Base-by-base conservation (phyloP, 2,329 filamentous ascomycete species). In the Clonostachys sp. region DNA sequence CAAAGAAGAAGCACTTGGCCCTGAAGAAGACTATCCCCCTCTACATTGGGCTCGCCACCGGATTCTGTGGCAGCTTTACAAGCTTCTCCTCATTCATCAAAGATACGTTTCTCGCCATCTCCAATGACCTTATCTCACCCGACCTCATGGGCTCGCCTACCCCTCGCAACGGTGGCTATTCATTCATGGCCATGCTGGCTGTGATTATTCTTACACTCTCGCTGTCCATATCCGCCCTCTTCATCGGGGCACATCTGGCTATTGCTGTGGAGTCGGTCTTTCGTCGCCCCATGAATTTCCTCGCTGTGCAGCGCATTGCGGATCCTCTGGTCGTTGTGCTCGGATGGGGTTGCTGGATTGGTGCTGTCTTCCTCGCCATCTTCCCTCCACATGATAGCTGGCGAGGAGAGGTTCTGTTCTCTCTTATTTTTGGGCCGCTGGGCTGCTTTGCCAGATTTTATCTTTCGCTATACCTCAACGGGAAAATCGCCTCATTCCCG, bases 21-120 rank as follows among this genome's bases (percentile, higher is more conserved):
- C 68, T 74, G 30, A 96, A 96, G 62, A 95, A 95, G 71, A 88
- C 87, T 0, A 87, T 95, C 30, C 91, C 92, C 0, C 73, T 96
- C 1, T 96, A 95, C 61, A 86, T 95, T 49, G 91, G 88, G 45
- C 79, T 96, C 6, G 81, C 89, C 0, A 95, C 87, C 0, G 92
- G 87, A 12, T 94, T 94, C 64, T 95, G 90, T 58, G 89, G 92
- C 51, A 91, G 87, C 54, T 89, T 94, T 59, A 96, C 91, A 0
- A 91, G 87, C 10, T 96, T 96, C 66, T 95, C 91, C 0, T 83
- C 85, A 17, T 95, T 95, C 61, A 84, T 91, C 42, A 79, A 88
- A 7, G 91, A 95, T 57, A 68, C 77, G 13, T 95, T 95, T 61
- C 76, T 95, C 18, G 86, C 89, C 0, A 67, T 95, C 16, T 84